Evolutionary conservation across 108 stramenopile genomes (phyloP), one percentile per base, ranked within the genome.

Genomic region (Cylindrotheca fusiformis): DNA sequence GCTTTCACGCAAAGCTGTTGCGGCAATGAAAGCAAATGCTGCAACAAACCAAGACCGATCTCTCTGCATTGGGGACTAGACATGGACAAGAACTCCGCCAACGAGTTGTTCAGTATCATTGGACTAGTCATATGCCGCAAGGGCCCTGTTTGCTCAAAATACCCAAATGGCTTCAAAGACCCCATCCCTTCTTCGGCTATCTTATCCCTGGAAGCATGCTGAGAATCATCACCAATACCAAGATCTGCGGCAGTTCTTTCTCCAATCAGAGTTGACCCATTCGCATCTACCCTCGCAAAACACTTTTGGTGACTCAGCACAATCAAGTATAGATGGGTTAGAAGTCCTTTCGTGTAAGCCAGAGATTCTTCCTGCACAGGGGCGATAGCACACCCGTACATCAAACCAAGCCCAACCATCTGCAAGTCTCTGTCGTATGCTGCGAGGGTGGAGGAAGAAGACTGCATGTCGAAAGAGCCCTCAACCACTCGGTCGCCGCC

Each of bases 111-210:
- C 18, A 86, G 60, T 28, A 70, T 52, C 36, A 90, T 76, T 0
- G 81, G 83, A 59, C 81, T 74, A 20, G 77, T 49, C 19, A 31
- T 58, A 19, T 53, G 45, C 47, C 29, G 48, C 8, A 86, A 59
- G 28, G 66, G 72, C 10, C 79, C 83, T n/a, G 74, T 65, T 25
- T 80, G 56, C 28, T 77, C 76, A 48, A 86, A 90, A 32, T 72
- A 77, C 2, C 88, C 88, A 69, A 83, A 90, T 27, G 83, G 79
- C 24, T 68, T 75, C 23, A 84, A 58, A 3, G 78, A 81, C 46
- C 82, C 77, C 24, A 79, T 60, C 4, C 54, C 48, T 14, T 59
- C 72, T 41, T 69, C 78, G 53, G 58, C 66, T 8, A 61, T 50
- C 31, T 65, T 63, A 52, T 49, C 46, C 51, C 28, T 26, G 29